phyloP scores from a whole-genome alignment of 257 asterid species.

The Verbena officinalis region DNA sequence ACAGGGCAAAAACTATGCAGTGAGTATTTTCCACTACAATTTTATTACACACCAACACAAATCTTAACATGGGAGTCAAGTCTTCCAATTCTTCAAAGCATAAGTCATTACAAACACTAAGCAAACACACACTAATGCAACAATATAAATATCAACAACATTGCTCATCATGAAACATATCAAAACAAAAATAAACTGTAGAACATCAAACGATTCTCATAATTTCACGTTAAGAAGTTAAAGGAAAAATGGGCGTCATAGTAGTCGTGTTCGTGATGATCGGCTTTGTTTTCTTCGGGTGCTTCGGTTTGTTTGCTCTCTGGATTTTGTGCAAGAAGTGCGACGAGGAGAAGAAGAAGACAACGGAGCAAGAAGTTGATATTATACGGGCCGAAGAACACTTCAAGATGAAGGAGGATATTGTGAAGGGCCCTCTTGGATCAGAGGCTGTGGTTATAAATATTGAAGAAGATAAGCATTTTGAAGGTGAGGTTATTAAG shows the following conservation, averaged over 20 bases:
- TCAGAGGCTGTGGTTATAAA: constrained; percentile 33
- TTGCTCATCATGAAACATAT: constrained; percentile 31
- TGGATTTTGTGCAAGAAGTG: constrained; percentile 38
- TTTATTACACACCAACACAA: constrained; percentile 30
- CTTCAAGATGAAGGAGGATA: constrained; percentile 42
- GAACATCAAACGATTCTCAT: too few relatives aligned
- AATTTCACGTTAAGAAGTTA: neutral
- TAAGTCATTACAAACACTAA: too few relatives aligned
- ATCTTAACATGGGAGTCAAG: constrained; percentile 55
- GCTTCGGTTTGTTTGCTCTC: constrained; percentile 32
- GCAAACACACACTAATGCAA: constrained; percentile 20
- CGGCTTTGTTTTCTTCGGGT: constrained; percentile 36
- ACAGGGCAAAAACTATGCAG: constrained; percentile 8
- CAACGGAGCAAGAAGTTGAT: constrained; percentile 34
- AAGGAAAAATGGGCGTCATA: constrained; percentile 19
- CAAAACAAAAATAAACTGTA: neutral
- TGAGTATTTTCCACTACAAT: constrained; percentile 53
- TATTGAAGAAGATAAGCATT: constrained; percentile 46
- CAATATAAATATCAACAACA: constrained; percentile 30
- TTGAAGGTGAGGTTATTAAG: constrained; percentile 40
- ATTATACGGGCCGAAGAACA: constrained; percentile 39
- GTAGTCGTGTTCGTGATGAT: constrained; percentile 38
- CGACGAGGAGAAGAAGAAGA: constrained; percentile 22
- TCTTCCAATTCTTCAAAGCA: constrained; percentile 49
- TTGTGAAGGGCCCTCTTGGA: constrained; percentile 46